Evolutionary conservation across 208 protist species (phyloP).

Genomic region (Leishmania tarentolae): DNA sequence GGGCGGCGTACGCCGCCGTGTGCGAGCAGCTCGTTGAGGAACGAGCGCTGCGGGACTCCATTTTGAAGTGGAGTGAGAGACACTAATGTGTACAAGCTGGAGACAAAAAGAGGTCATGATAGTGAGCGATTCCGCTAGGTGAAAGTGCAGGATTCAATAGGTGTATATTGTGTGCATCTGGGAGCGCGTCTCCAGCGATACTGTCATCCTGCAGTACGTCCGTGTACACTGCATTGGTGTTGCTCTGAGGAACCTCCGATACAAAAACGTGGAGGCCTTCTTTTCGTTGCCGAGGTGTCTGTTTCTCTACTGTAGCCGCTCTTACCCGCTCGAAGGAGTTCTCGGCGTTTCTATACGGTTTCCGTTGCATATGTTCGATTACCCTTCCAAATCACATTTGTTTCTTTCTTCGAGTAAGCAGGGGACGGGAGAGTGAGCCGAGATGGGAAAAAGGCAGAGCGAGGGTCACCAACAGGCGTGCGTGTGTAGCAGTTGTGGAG

Average conservation of each 20-base stretch:
- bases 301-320: background rate
- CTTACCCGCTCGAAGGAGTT: background rate
- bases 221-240: background rate
- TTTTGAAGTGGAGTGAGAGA: slow-evolving; percentile 48
- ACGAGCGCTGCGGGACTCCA: slow-evolving; percentile 31
- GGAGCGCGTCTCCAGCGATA: background rate
- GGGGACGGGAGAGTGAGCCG: background rate
- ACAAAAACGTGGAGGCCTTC: background rate
- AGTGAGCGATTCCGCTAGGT: background rate
- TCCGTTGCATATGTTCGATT: background rate
- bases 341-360: background rate
- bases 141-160: background rate
- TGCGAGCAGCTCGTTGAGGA: slow-evolving; percentile 50
- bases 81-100: slow-evolving; percentile 30
- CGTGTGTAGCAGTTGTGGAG: background rate
- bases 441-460: background rate
- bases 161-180: background rate
- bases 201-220: background rate
- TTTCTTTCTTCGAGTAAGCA: background rate
- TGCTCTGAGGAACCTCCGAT: background rate
- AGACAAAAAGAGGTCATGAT: too few relatives aligned
- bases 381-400: background rate
- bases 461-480: background rate
- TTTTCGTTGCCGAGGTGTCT: background rate
- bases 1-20: slow-evolving; percentile 54